phyloP scores from a whole-genome alignment of 139 green algal species.

The Coccomyxa sp. region DNA sequence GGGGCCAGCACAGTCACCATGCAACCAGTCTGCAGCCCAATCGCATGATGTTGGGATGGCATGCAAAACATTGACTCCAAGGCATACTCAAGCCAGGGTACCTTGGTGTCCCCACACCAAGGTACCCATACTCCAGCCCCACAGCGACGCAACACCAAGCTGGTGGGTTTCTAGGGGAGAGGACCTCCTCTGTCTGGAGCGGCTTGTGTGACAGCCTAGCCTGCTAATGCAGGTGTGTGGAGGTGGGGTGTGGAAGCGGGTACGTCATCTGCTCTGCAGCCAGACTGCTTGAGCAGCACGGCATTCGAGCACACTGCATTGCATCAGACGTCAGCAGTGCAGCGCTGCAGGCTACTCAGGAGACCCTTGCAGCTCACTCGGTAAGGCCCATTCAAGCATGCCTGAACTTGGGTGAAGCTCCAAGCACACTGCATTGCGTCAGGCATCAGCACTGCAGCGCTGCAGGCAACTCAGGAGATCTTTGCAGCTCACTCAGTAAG shows the following conservation, averaged over 20 bases:
- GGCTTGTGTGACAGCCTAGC: no score
- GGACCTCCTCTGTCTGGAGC: not conserved
- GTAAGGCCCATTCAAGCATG: no score
- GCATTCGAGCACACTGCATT: constrained; percentile 11
- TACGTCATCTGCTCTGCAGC: constrained; percentile 79
- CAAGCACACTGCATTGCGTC: not conserved
- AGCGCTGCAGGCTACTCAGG: constrained; percentile 42
- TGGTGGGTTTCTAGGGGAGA: not conserved
- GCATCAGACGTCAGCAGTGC: constrained; percentile 59
- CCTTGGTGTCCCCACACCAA: not conserved
- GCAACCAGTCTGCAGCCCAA: no score
- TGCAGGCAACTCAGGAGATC: not conserved
- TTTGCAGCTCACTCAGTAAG: not conserved
- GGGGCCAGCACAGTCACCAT: no score
- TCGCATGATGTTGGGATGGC: no score
- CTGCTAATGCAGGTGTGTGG: constrained; percentile 50
- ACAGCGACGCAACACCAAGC: not conserved
- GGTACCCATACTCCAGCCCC: not conserved
- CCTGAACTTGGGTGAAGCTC: no score
- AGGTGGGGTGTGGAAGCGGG: constrained; percentile 82
- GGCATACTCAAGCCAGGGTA: no score
- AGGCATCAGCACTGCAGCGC: not conserved
- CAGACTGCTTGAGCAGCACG: constrained; percentile 38
- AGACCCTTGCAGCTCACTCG: constrained; percentile 52
- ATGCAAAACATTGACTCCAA: not conserved